Evolutionary conservation across 148 eudicot genomes (phyloP).

Genomic region (Rhododendron griersonianum): DNA sequence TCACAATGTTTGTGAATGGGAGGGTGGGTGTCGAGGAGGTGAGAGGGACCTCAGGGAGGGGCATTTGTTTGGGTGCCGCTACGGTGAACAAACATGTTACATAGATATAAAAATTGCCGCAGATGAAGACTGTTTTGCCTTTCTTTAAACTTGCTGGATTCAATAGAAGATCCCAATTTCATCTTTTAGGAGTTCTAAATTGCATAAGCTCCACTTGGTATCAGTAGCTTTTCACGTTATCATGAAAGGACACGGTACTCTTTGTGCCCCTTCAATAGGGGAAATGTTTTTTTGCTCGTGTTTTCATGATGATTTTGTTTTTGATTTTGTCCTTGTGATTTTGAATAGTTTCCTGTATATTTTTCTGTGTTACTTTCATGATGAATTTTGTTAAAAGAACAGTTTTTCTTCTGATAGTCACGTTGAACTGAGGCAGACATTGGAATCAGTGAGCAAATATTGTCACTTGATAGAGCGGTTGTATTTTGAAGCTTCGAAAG

Average conservation of each 20-base stretch:
- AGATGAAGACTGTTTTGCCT: neutral
- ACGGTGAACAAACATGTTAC: slow-evolving; percentile 1
- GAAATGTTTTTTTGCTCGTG: neutral
- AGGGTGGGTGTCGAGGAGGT: neutral
- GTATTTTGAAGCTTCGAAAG: slow-evolving; percentile 51
- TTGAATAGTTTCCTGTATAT: neutral
- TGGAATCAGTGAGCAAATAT: slow-evolving; percentile 47
- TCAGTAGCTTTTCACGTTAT: neutral
- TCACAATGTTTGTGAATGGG: neutral
- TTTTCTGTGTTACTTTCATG: neutral
- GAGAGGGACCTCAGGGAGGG: neutral
- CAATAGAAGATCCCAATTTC: neutral
- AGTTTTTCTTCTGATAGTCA: slow-evolving; percentile 27
- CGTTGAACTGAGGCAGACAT: slow-evolving; percentile 50
- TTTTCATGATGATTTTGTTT: neutral
- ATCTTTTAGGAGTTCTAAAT: neutral
- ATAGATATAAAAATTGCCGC: neutral
- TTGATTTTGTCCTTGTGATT: neutral
- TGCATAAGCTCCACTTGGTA: neutral
- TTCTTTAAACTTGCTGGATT: neutral
- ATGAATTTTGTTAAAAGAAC: neutral
- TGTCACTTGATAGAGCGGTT: slow-evolving; percentile 50
- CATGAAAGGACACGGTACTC: neutral
- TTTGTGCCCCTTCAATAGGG: neutral
- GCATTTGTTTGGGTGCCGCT: neutral